Evolutionary conservation across 2,329 filamentous ascomycete genomes (phyloP), one percentile per base, ranked within the genome.

Genomic region (Aureobasidium sp.): DNA sequence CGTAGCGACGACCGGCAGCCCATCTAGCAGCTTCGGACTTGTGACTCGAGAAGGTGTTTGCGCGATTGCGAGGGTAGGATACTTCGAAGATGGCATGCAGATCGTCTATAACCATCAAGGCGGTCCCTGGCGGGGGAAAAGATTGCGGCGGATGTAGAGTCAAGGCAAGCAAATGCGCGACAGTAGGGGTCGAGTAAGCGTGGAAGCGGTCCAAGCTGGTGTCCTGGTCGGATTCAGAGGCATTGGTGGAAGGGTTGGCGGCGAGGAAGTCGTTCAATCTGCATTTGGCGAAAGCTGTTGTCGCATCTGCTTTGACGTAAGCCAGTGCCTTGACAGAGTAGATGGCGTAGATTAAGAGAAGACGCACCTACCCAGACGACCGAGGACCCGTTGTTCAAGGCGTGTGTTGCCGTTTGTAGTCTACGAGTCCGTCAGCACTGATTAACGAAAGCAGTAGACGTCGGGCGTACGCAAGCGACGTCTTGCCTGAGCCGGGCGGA

Each of bases 401-500:
- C 84, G 71, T 83, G 85, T 13, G 83, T 81, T 63, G 86, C 81
- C 48, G 90, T 76, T 70, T 91, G 89, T 67, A 93, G 81, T 37
- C 90, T 93, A 7, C 5, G 1, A 32, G 9, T 5, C 5, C 1
- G 21, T 53, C 8, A 42, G 36, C 47, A 27, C 13, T 2, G n/a
- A 21, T 37, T 15, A 21, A 21, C 11, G 9, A 32, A 44, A 6
- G 9, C 16, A 41, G 11, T 32, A 15, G 21, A 16, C n/a, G 9
- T 27, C 27, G 29, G 37, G 76, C 84, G 76, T 79, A 93, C 89
- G 87, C 89, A 67, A 97, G 78, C 13, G 87, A 81, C 3, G 91
- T 96, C 79, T 96, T 97, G 34, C 92, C 93, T 30, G 84, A 84
- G 1, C 91, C 92, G 9, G 90, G 88, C 11, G 92, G 91, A 0